These are phyloP conservation scores for Hypoxylon sp. DNA, from an alignment of 2,329 filamentous ascomycete genomes.

Conservation along the genomic window DNA sequence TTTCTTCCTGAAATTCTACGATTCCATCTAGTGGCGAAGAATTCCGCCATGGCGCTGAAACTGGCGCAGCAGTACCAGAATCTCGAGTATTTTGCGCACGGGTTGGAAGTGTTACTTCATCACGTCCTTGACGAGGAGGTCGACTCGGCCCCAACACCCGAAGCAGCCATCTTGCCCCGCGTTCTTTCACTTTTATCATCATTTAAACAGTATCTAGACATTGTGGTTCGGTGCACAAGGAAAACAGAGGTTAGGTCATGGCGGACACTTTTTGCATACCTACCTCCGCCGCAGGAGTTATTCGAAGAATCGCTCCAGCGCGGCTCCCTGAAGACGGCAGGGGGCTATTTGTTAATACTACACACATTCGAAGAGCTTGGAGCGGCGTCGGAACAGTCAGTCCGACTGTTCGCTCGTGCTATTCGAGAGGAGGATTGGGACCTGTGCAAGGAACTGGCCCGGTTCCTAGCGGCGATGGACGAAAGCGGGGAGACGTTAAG, in stretches of 20 bases:
- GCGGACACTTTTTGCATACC: conserved; percentile 89
- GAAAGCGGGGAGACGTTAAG: conserved; percentile 81
- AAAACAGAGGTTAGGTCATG: conserved; percentile 97
- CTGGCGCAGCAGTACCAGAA: conserved; percentile 86
- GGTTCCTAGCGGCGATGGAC: conserved; percentile 94
- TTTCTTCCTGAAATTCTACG: conserved; percentile 89
- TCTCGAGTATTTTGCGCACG: conserved; percentile 91
- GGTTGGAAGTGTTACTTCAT: conserved; percentile 89
- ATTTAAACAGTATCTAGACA: conserved; percentile 87
- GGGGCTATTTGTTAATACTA: conserved; percentile 92
- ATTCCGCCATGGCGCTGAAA: conserved; percentile 80
- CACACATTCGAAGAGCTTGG: conserved; percentile 80
- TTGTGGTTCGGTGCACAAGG: conserved; percentile 94
- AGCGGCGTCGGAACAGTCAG: conserved; percentile 76
- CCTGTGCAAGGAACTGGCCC: conserved; percentile 89
- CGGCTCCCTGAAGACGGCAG: conserved; percentile 90
- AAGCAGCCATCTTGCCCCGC: conserved; percentile 69
- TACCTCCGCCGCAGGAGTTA: conserved; percentile 87
- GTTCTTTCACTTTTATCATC: conserved; percentile 72
- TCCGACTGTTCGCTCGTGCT: conserved; percentile 80
- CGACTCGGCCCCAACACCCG: conserved; percentile 70
- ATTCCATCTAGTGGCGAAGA: conserved; percentile 77
- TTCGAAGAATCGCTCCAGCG: conserved; percentile 91
- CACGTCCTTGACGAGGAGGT: conserved; percentile 95
- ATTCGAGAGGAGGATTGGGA: conserved; percentile 92